Evolutionary conservation across 2,329 filamentous ascomycete genomes (phyloP).

Genomic region (Trichoderma oligosporum): DNA sequence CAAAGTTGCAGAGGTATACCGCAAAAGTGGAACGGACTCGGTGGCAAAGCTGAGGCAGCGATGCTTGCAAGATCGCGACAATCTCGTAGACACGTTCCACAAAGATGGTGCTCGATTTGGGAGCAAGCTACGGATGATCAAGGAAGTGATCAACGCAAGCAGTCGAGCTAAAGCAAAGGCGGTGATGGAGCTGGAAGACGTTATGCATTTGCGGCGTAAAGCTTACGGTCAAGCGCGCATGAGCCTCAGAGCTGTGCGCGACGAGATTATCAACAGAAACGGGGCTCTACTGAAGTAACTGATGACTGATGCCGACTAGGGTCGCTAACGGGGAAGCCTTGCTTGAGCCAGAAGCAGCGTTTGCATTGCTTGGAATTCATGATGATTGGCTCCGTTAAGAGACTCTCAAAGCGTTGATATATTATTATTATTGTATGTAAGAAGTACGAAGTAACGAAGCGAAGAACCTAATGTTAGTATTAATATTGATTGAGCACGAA

Average conservation of each 20-base stretch:
- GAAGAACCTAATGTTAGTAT: not conserved
- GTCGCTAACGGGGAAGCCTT: too few relatives aligned
- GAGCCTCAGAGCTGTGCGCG: constrained; percentile 25
- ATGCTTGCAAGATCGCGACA: constrained; percentile 23
- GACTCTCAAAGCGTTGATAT: too few relatives aligned
- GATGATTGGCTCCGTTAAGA: too few relatives aligned
- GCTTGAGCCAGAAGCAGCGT: too few relatives aligned
- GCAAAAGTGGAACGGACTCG: constrained; percentile 22
- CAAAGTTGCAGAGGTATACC: constrained; percentile 25
- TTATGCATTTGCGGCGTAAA: constrained; percentile 18
- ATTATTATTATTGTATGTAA: too few relatives aligned
- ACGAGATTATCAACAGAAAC: not conserved
- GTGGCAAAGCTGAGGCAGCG: constrained; percentile 26
- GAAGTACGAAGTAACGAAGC: too few relatives aligned
- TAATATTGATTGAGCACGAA: not conserved
- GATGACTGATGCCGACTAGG: too few relatives aligned
- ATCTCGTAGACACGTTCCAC: constrained; percentile 21
- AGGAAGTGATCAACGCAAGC: constrained; percentile 15
- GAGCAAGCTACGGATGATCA: constrained; percentile 13
- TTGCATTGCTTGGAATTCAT: too few relatives aligned
- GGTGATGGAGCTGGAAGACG: constrained; percentile 20
- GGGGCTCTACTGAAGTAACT: not conserved
- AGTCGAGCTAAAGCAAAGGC: constrained; percentile 8
- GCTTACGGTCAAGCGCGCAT: constrained; percentile 23
- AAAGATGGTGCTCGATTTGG: constrained; percentile 25